A percentile compares a stretch with the other conserved stretches of the same genome.
These are phyloP conservation scores for Backusella parvicylindrica DNA, from an alignment of 192 early-diverging fungal genomes.

Conservation along the genomic window DNA sequence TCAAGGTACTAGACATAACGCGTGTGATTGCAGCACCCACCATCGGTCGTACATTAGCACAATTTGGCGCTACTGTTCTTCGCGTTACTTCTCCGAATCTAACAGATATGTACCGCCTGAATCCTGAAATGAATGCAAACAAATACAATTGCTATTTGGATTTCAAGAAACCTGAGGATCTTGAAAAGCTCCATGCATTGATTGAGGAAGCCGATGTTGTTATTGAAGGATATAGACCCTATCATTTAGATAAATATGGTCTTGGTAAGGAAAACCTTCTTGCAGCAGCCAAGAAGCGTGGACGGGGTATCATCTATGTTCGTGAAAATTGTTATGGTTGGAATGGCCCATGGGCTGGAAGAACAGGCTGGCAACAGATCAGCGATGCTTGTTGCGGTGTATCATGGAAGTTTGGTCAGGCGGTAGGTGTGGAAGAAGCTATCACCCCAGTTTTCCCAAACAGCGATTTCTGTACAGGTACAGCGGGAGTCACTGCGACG, in stretches of 20 bases:
- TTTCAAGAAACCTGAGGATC: not conserved
- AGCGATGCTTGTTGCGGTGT: constrained; percentile 8
- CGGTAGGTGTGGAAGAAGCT: not conserved
- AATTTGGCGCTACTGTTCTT: constrained; percentile 14
- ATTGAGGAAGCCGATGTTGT: constrained; percentile 16
- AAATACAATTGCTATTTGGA: constrained; percentile 15
- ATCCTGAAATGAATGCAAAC: not conserved
- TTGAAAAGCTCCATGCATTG: not conserved
- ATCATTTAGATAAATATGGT: constrained; percentile 13
- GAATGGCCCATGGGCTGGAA: constrained; percentile 5
- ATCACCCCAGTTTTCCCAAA: not conserved
- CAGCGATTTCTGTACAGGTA: not conserved
- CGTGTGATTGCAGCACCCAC: constrained; percentile 19
- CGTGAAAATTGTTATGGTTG: constrained; percentile 21
- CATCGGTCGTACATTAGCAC: constrained; percentile 5
- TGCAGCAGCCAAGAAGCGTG: not conserved
- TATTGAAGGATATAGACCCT: constrained; percentile 4
- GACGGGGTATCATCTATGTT: not conserved
- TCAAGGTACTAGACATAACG: constrained; percentile 12
- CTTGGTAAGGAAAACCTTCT: constrained; percentile 6
- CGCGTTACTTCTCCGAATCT: constrained; percentile 8
- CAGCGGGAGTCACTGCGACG: not conserved
- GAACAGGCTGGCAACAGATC: constrained; percentile 17
- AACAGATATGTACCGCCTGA: not conserved
- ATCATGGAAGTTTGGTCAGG: constrained; percentile 3